Evolutionary conservation across 148 eudicot genomes (phyloP).

Genomic region (Rhododendron kiyosumense): DNA sequence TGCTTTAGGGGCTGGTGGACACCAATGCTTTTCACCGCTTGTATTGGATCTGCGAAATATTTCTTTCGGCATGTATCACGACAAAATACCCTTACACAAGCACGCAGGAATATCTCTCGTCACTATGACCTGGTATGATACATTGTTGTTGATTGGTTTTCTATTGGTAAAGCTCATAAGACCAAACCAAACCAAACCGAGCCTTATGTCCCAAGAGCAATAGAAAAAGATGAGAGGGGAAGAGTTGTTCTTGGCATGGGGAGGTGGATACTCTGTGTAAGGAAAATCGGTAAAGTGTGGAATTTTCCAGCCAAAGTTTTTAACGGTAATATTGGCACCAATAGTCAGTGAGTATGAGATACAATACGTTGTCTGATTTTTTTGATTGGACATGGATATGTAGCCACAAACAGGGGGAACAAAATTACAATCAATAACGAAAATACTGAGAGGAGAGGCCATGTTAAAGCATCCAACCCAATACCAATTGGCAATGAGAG

Average conservation of each 20-base stretch:
- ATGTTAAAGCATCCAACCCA: not conserved
- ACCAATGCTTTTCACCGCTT: slow-evolving; percentile 77
- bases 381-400: too few relatives aligned
- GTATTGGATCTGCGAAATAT: slow-evolving; percentile 82
- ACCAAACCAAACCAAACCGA: too few relatives aligned
- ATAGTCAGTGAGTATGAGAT: too few relatives aligned
- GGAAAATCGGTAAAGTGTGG: not conserved
- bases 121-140: slow-evolving; percentile 85
- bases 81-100: slow-evolving; percentile 75
- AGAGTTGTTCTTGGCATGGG: not conserved
- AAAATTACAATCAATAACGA: too few relatives aligned
- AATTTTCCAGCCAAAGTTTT: too few relatives aligned
- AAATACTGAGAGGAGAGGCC: too few relatives aligned
- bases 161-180: not conserved
- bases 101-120: slow-evolving; percentile 89
- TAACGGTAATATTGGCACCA: too few relatives aligned
- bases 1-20: slow-evolving; percentile 97
- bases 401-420: too few relatives aligned
- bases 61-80: slow-evolving; percentile 74
- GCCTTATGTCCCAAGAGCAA: too few relatives aligned
- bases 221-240: not conserved
- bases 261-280: not conserved
- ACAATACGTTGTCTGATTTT: too few relatives aligned
- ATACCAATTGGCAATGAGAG: not conserved
- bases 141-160: not conserved